Evolutionary conservation across 345 rosid genomes (phyloP).

Genomic region (Cardamine resedifolia): DNA sequence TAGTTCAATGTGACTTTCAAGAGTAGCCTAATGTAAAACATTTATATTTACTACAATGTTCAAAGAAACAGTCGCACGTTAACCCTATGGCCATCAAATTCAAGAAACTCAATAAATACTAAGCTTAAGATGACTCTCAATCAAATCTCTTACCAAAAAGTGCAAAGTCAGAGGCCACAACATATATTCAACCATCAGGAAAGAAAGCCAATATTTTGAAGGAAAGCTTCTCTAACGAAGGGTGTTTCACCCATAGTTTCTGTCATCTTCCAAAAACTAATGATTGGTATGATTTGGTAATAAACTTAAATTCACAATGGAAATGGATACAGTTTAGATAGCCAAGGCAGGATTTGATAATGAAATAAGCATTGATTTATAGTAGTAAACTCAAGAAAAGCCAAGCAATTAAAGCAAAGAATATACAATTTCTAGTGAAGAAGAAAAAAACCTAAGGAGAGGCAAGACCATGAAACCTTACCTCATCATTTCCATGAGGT

Average conservation of each 20-base stretch:
- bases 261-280: not conserved
- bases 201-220: not conserved
- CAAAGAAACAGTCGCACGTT: not conserved
- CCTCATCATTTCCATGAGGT: slow-evolving; percentile 92
- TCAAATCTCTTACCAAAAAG: not conserved
- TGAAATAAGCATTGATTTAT: not conserved
- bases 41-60: not conserved
- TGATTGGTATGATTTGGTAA: no score
- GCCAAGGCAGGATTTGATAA: not conserved
- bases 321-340: not conserved
- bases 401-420: not conserved
- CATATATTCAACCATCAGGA: not conserved
- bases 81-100: not conserved
- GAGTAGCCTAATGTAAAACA: not conserved
- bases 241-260: not conserved
- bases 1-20: slow-evolving; percentile 3
- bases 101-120: not conserved
- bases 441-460: not conserved
- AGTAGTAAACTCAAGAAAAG: slow-evolving; percentile 12
- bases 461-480: slow-evolving; percentile 25
- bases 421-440: not conserved
- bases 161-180: not conserved
- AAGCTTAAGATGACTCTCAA: not conserved
- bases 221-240: not conserved
- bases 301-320: not conserved